Conservation (phyloP, 2,329 filamentous ascomycete species). For the Paracorniculantispora psalliotae region DNA sequence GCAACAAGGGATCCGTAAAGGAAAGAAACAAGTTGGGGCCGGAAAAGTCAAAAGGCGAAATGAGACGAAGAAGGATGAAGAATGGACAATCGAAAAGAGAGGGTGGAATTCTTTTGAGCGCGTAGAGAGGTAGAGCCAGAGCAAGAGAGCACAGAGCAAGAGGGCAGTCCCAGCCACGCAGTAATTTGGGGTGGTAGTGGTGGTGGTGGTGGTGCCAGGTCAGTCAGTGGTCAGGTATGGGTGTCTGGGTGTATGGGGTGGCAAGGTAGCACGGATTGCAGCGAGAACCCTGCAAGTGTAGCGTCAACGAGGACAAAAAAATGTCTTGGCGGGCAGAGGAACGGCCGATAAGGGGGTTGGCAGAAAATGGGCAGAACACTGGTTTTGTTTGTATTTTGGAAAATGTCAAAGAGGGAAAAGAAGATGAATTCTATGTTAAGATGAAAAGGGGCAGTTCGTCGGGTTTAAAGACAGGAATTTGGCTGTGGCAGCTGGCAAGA, state of each 20-base stretch:
- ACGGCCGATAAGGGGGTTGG: slow-evolving; percentile 4
- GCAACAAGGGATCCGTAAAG: slow-evolving; percentile 13
- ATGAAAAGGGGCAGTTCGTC: background rate
- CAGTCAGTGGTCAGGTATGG: too few relatives aligned
- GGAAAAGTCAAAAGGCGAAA: background rate
- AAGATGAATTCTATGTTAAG: background rate
- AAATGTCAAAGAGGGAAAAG: background rate
- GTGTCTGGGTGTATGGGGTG: too few relatives aligned
- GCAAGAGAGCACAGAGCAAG: background rate
- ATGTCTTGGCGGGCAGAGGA: slow-evolving; percentile 2
- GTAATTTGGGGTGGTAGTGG: slow-evolving; percentile 5
- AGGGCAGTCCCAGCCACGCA: slow-evolving; percentile 6
- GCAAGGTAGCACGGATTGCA: slow-evolving; percentile 1
- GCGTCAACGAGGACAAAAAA: slow-evolving; percentile 5
- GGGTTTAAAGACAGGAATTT: background rate
- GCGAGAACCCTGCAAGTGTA: slow-evolving; percentile 11
- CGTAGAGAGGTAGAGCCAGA: background rate
- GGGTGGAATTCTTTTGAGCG: background rate
- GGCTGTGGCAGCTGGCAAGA: background rate
- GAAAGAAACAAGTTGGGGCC: slow-evolving; percentile 6
- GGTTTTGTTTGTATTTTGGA: background rate
- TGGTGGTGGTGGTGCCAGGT: background rate
- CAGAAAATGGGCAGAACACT: background rate
- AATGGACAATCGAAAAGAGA: background rate
- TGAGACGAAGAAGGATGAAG: background rate